Conservation (phyloP, 306 rosid species). For the Biancaea sappan region DNA sequence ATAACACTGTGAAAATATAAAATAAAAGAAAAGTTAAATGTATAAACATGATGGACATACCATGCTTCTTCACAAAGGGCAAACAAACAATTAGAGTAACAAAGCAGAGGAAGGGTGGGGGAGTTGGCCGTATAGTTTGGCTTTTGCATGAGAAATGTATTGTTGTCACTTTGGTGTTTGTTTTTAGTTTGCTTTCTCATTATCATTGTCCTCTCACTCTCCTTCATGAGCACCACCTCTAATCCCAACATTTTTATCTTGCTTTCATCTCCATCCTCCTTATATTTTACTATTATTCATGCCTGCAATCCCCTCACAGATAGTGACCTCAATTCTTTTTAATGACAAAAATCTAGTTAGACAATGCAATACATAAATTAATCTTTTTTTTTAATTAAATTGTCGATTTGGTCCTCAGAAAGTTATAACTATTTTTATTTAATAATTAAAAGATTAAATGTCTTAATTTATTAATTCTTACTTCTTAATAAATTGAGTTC, state of each 20-base stretch:
- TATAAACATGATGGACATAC: no score
- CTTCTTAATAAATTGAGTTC: no score
- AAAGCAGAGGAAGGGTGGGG: constrained; percentile 26
- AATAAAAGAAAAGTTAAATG: no score
- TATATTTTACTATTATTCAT: not conserved
- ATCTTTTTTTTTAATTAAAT: no score
- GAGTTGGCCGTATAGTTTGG: constrained; percentile 47
- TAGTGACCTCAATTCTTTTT: not conserved
- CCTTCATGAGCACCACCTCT: not conserved
- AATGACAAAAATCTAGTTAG: no score
- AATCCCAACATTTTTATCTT: not conserved
- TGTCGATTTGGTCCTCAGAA: no score
- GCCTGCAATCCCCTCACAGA: not conserved
- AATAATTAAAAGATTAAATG: no score
- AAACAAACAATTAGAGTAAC: not conserved
- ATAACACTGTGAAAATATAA: no score
- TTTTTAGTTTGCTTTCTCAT: constrained; percentile 29
- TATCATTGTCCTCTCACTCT: constrained; percentile 20
- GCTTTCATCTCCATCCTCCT: not conserved
- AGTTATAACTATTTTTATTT: no score
- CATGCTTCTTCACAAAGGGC: not conserved
- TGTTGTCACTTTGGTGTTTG: constrained; percentile 22
- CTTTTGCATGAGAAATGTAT: constrained; percentile 31
- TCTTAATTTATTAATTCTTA: no score
- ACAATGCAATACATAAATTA: no score